phyloP scores from a whole-genome alignment of 1,284 basidiomycete genomes.

The Sphagnurus paluster region DNA sequence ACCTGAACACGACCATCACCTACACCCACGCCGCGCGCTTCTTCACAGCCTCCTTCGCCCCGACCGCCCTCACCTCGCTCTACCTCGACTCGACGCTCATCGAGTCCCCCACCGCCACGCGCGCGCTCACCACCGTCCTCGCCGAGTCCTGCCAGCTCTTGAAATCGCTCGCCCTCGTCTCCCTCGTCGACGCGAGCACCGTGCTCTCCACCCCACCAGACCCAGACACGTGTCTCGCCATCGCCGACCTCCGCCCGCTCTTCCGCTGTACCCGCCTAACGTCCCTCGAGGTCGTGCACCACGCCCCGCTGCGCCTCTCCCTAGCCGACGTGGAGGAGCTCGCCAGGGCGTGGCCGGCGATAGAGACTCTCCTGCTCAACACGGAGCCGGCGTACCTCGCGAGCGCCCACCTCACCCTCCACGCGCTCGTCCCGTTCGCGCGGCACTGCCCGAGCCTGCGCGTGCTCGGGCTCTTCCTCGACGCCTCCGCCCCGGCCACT shows the following conservation, averaged over 20 bases:
- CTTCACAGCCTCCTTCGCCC: slow-evolving; percentile 42
- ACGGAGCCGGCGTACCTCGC: slow-evolving; percentile 48
- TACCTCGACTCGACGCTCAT: slow-evolving; percentile 47
- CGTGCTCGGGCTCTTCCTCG: slow-evolving; percentile 51
- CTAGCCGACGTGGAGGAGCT: slow-evolving; percentile 50
- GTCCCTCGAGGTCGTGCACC: slow-evolving; percentile 52
- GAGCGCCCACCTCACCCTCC: slow-evolving; percentile 43
- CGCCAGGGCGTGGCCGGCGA: slow-evolving; percentile 48
- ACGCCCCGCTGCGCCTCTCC: slow-evolving; percentile 47
- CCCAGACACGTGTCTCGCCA: slow-evolving; percentile 33
- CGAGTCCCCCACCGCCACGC: slow-evolving; percentile 41
- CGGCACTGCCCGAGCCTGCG: slow-evolving; percentile 50
- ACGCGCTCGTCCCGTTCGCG: slow-evolving; percentile 52
- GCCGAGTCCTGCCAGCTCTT: slow-evolving; percentile 49
- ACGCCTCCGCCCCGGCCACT: slow-evolving; percentile 34
- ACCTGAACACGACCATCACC: slow-evolving; percentile 46
- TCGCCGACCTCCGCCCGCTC: slow-evolving; percentile 51
- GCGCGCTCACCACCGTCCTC: slow-evolving; percentile 42
- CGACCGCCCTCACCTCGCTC: slow-evolving; percentile 47
- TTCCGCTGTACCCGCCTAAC: slow-evolving; percentile 44
- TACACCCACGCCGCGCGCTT: slow-evolving; percentile 47
- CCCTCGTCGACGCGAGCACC: slow-evolving; percentile 25
- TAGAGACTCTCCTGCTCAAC: slow-evolving; percentile 52
- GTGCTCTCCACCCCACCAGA: slow-evolving; percentile 13
- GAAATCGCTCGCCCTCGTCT: slow-evolving; percentile 41